Base-by-base conservation (phyloP, 106 monocot species). In the Hemerocallis citrina region DNA sequence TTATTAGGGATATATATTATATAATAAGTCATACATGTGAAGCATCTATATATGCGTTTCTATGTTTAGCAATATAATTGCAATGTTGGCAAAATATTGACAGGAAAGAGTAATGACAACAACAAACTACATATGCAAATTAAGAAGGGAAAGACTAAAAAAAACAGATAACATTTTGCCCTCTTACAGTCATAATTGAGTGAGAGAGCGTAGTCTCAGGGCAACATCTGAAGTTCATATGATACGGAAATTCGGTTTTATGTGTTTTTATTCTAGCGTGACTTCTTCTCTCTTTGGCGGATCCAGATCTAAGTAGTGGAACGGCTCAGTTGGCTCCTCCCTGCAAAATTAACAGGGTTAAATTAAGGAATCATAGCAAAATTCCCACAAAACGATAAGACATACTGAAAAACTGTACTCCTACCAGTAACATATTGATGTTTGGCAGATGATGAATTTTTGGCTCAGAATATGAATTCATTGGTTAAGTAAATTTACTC, bases 311-410 rank as follows among this genome's bases (percentile, higher is more conserved):
- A n/a, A n/a, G n/a, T n/a, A n/a, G n/a, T n/a, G 67, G 56, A 77
- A 96, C 51, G 89, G 95, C 67, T 96, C 86, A 23, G 81, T 90
- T 47, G 95, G 95, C 61, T 96, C 95, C 70, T 96, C 95, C 84
- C 95, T 96, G 83, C 64, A 71, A 29, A 66, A 59, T 25, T 24
- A 40, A 59, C 25, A 38, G 33, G 48, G 19, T 46, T 34, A 30
- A 47, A 32, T 31, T 5, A 12, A 29, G 40, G 1, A 6, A 27
- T 24, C 15, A 7, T 21, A 22, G 15, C 21, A 23, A 32, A 34
- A 49, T 11, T 49, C 49, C 49, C 1, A 25, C 22, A 24, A 11
- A 25, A n/a, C n/a, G n/a, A n/a, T n/a, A n/a, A n/a, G n/a, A n/a
- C n/a, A n/a, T n/a, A n/a, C n/a, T n/a, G n/a, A n/a, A n/a, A n/a